Conservation (phyloP, 2,329 filamentous ascomycete species). For the Tricladium varicosporioides region DNA sequence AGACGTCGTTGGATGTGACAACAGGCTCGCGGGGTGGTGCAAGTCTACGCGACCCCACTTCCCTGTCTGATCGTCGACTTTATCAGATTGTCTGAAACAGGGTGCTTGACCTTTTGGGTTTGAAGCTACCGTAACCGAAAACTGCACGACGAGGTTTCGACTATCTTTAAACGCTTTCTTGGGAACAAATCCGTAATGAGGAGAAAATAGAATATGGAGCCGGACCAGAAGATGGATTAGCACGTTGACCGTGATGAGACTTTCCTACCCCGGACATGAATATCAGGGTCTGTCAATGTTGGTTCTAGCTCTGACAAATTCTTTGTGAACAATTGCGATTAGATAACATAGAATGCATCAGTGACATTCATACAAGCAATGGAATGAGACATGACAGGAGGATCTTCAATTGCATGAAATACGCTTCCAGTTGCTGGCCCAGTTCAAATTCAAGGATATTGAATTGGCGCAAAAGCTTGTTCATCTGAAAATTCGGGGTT, state of each 20-base stretch:
- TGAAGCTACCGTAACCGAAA: slow-evolving; percentile 5
- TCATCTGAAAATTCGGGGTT: not conserved
- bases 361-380: too few relatives aligned
- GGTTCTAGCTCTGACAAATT: too few relatives aligned
- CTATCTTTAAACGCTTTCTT: not conserved
- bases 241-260: not conserved
- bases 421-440: not conserved
- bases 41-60: slow-evolving; percentile 10
- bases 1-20: not conserved
- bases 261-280: not conserved
- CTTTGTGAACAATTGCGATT: too few relatives aligned
- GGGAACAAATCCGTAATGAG: not conserved
- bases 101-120: slow-evolving; percentile 8
- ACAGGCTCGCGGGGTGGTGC: not conserved
- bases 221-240: not conserved
- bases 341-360: too few relatives aligned
- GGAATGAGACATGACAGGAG: too few relatives aligned
- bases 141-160: not conserved
- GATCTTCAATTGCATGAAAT: not conserved
- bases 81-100: slow-evolving; percentile 20
- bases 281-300: too few relatives aligned
- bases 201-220: not conserved
- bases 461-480: not conserved
- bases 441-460: not conserved
- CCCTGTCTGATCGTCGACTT: slow-evolving; percentile 14